Evolutionary conservation across 192 early-diverging fungal species (phyloP).

Genomic region (Gorgonomyces haynaldii): DNA sequence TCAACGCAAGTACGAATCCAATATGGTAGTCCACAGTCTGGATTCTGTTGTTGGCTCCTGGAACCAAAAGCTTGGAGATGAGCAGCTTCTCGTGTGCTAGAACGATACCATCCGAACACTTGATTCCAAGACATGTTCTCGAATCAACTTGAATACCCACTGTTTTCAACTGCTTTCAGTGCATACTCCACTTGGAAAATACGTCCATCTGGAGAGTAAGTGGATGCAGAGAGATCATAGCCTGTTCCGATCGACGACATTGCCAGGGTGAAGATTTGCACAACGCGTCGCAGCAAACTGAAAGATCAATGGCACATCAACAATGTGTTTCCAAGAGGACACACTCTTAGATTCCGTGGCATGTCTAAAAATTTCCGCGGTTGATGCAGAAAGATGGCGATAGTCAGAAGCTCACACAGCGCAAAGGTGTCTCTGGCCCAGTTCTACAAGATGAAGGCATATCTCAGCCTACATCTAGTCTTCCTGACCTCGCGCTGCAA

Average conservation of each 20-base stretch:
- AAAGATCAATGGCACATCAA: no score
- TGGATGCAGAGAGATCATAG: slow-evolving; percentile 95
- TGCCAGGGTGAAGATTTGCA: no score
- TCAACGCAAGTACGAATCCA: slow-evolving; percentile 62
- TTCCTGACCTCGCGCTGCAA: no score
- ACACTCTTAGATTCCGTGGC: no score
- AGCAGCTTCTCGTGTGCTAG: slow-evolving; percentile 93
- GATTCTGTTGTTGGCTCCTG: slow-evolving; percentile 86
- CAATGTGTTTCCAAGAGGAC: no score
- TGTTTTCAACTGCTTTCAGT: slow-evolving; percentile 94
- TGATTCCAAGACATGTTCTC: slow-evolving; percentile 88
- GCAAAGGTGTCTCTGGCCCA: no score
- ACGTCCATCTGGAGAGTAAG: slow-evolving; percentile 97
- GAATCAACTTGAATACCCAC: slow-evolving; percentile 50
- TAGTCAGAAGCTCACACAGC: no score
- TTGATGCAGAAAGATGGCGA: no score
- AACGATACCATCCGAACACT: slow-evolving; percentile 90
- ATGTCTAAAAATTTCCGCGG: no score
- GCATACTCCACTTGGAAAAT: slow-evolving; percentile 99
- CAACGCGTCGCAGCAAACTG: no score
- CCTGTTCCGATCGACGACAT: slow-evolving; percentile 3
- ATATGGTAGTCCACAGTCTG: slow-evolving; percentile 82
- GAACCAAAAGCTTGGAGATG: slow-evolving; percentile 86
- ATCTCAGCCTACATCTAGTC: no score
- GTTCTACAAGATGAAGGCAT: no score